These are phyloP conservation scores for Anthoceros angustus DNA, from an alignment of 225 moss, liverwort and hornwort genomes.

Conservation along the genomic window DNA sequence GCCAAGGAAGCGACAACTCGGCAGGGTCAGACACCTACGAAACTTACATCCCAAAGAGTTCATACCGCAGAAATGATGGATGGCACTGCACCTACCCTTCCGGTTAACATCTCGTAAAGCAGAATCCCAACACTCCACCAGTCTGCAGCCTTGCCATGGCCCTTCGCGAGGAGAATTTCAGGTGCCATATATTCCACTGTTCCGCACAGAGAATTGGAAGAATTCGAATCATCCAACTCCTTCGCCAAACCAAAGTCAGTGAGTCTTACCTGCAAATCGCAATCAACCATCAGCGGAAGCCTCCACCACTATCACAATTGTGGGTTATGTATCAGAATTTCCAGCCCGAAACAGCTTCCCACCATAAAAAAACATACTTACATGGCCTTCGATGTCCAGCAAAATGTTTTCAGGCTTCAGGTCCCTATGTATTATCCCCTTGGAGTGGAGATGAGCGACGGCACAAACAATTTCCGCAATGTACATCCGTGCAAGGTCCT, in stretches of 20 bases:
- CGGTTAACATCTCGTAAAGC: slow-evolving; percentile 95
- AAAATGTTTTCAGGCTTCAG: slow-evolving; percentile 97
- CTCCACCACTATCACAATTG: neutral
- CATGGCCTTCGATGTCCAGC: slow-evolving; percentile 91
- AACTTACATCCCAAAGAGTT: neutral
- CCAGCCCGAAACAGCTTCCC: neutral
- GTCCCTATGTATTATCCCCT: slow-evolving; percentile 91
- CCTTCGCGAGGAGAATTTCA: slow-evolving; percentile 70
- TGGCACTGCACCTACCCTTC: slow-evolving; percentile 31
- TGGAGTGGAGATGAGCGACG: slow-evolving; percentile 71
- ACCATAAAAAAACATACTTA: slow-evolving; percentile 18
- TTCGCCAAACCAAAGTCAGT: slow-evolving; percentile 95
- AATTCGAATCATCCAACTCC: slow-evolving; percentile 75
- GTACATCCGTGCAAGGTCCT: slow-evolving; percentile 77
- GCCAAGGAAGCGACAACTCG: slow-evolving; percentile 11
- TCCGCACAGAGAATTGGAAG: slow-evolving; percentile 88
- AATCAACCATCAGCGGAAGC: neutral
- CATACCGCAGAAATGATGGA: neutral
- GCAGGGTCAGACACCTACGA: neutral
- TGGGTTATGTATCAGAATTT: neutral
- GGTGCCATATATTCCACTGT: slow-evolving; percentile 99
- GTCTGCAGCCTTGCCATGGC: slow-evolving; percentile 85
- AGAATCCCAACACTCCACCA: slow-evolving; percentile 99
- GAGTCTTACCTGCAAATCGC: slow-evolving; percentile 63
- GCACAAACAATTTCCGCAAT: slow-evolving; percentile 94